Conservation (phyloP, 441 rosid genomes). For the Pelargonium citronellum region DNA sequence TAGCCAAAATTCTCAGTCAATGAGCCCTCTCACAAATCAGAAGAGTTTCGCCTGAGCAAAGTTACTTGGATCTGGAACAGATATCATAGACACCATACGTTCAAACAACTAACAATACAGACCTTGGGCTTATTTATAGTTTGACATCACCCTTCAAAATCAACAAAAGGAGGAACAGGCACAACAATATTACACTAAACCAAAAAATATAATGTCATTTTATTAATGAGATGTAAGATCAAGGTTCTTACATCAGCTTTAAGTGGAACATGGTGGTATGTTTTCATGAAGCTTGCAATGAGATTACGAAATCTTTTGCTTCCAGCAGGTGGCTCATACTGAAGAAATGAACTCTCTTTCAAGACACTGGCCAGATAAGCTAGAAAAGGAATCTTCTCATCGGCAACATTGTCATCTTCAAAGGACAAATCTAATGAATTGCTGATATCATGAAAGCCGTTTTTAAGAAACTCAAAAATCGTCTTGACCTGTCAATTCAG, state of each 20-base stretch:
- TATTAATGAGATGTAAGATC: too few species aligned
- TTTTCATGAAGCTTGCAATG: slow-evolving; percentile 81
- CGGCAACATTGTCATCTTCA: slow-evolving; percentile 90
- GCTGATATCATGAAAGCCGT: slow-evolving; percentile 81
- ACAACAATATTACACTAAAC: too few species aligned
- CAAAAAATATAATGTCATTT: too few species aligned
- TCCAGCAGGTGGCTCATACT: slow-evolving; percentile 91
- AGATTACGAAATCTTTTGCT: slow-evolving; percentile 70
- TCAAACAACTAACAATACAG: too few species aligned
- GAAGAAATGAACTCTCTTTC: slow-evolving; percentile 62
- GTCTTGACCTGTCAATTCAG: slow-evolving; percentile 63
- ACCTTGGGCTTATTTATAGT: too few species aligned
- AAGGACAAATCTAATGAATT: slow-evolving; percentile 86
- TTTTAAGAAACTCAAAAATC: slow-evolving; percentile 82
- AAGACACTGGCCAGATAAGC: slow-evolving; percentile 77
- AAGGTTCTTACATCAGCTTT: slow-evolving; percentile 56
- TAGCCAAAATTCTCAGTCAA: neutral
- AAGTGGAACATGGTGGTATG: slow-evolving; percentile 89
- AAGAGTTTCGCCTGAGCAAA: neutral
- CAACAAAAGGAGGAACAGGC: too few species aligned
- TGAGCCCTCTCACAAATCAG: neutral
- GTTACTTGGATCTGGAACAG: neutral
- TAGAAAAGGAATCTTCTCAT: slow-evolving; percentile 93
- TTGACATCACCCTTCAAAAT: too few species aligned
- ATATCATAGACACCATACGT: neutral